phyloP scores from a whole-genome alignment of 306 rosid species.

The Coriaria nepalensis region DNA sequence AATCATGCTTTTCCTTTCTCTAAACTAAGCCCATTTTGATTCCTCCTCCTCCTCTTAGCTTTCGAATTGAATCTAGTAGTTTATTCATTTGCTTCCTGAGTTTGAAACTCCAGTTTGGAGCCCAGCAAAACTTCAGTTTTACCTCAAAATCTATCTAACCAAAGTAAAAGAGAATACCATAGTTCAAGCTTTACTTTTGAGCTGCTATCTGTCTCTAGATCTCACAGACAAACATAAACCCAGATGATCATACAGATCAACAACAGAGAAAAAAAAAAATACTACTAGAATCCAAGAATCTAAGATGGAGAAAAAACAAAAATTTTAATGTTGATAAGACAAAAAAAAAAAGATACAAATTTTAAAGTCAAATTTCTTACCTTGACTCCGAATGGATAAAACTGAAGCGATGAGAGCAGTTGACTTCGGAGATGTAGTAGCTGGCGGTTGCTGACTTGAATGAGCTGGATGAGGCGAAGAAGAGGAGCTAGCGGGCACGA shows the following conservation, averaged over 20 bases:
- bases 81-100: not conserved
- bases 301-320: constrained; percentile 12
- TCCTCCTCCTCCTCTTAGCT: constrained; percentile 27
- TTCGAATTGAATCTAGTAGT: constrained; percentile 23
- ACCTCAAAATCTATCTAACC: not conserved
- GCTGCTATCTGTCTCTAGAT: not conserved
- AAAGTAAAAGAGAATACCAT: constrained; percentile 14
- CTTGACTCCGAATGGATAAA: constrained; percentile 39
- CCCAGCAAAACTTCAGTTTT: not conserved
- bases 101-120: not conserved
- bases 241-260: constrained; percentile 27
- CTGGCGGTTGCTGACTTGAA: not conserved
- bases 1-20: constrained; percentile 33
- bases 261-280: constrained; percentile 67
- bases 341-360: not conserved
- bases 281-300: constrained; percentile 27
- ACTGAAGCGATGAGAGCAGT: constrained; percentile 22
- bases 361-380: constrained; percentile 26
- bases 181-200: not conserved
- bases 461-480: constrained; percentile 14
- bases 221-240: constrained; percentile 12
- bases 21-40: constrained; percentile 14
- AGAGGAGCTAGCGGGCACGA: constrained; percentile 13
- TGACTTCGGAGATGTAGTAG: constrained; percentile 30
- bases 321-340: constrained; percentile 3